phyloP scores from a whole-genome alignment of 2,329 filamentous ascomycete genomes.

The Seiridium unicorne region DNA sequence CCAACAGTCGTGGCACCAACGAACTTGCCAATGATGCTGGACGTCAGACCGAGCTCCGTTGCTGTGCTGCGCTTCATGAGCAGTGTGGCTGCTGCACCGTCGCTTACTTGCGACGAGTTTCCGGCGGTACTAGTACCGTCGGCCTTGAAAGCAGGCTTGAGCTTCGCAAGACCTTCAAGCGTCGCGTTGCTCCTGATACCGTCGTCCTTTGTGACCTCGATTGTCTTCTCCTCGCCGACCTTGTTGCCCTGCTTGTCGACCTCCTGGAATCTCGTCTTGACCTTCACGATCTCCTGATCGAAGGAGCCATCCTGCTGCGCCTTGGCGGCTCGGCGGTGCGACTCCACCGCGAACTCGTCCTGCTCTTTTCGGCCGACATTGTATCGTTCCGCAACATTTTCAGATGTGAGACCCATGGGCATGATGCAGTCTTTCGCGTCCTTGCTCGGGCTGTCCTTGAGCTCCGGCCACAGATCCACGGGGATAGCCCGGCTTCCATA shows the following conservation, averaged over 20 bases:
- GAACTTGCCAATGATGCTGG: slow-evolving; percentile 77
- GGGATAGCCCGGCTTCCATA: slow-evolving; percentile 86
- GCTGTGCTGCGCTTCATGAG: slow-evolving; percentile 85
- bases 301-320: slow-evolving; percentile 72
- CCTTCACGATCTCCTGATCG: slow-evolving; percentile 75
- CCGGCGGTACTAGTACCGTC: slow-evolving; percentile 81
- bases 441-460: slow-evolving; percentile 61
- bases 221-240: slow-evolving; percentile 52
- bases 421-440: slow-evolving; percentile 86
- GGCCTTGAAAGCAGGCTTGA: slow-evolving; percentile 82
- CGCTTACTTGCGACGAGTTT: slow-evolving; percentile 82
- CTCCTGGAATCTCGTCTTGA: slow-evolving; percentile 67
- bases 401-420: slow-evolving; percentile 88
- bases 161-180: slow-evolving; percentile 67
- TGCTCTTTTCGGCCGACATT: slow-evolving; percentile 72
- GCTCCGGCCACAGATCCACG: slow-evolving; percentile 72
- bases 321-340: slow-evolving; percentile 69
- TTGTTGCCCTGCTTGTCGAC: slow-evolving; percentile 59
- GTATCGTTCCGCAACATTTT: slow-evolving; percentile 83
- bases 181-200: slow-evolving; percentile 71
- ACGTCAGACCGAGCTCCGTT: slow-evolving; percentile 65
- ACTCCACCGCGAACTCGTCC: slow-evolving; percentile 76
- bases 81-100: slow-evolving; percentile 81
- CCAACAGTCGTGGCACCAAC: slow-evolving; percentile 74
- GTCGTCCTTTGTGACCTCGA: slow-evolving; percentile 77